phyloP scores from a whole-genome alignment of 495 filamentous ascomycete species.

The Trypethelium eluteriae region DNA sequence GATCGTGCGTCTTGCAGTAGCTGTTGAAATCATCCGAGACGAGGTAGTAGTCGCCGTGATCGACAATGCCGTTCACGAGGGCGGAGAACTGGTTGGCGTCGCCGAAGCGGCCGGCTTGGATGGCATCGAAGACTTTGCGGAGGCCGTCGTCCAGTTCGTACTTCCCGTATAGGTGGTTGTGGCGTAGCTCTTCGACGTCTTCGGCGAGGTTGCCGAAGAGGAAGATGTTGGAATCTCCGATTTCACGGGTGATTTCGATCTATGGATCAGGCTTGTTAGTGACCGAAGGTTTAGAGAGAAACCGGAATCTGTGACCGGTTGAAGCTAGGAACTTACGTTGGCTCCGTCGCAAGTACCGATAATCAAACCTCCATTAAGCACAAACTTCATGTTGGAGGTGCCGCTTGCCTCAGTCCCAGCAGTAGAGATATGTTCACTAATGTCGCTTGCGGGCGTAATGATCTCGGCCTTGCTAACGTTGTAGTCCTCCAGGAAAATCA shows the following conservation, averaged over 20 bases:
- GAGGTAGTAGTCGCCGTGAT: conserved; percentile 95
- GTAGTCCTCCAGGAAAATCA: conserved; percentile 95
- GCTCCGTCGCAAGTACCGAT: conserved; percentile 97
- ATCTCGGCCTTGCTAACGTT: conserved; percentile 99
- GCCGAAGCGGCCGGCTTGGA: conserved; percentile 71
- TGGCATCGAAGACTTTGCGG: conserved; percentile 70
- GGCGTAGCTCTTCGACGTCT: conserved; percentile 92
- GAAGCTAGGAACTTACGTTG: conserved; percentile 57
- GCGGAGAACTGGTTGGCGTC: conserved; percentile 66
- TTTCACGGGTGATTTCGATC: conserved; percentile 98
- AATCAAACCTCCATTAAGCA: conserved; percentile 90
- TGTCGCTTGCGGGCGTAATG: conserved; percentile 86
- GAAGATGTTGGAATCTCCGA: conserved; percentile 94
- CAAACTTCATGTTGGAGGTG: conserved; percentile 95
- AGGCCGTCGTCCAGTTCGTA: conserved; percentile 72
- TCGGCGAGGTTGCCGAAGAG: conserved; percentile 95
- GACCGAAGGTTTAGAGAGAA: neutral
- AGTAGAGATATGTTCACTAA: conserved; percentile 98
- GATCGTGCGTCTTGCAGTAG: conserved; percentile 79
- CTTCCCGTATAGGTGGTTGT: conserved; percentile 74
- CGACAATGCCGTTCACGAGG: conserved; percentile 71
- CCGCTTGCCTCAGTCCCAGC: conserved; percentile 77
- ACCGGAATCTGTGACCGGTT: neutral
- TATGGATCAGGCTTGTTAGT: conserved; percentile 29
- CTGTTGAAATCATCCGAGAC: conserved; percentile 94